phyloP scores from a whole-genome alignment of 2,329 filamentous ascomycete genomes.

The Calycina herbarum region DNA sequence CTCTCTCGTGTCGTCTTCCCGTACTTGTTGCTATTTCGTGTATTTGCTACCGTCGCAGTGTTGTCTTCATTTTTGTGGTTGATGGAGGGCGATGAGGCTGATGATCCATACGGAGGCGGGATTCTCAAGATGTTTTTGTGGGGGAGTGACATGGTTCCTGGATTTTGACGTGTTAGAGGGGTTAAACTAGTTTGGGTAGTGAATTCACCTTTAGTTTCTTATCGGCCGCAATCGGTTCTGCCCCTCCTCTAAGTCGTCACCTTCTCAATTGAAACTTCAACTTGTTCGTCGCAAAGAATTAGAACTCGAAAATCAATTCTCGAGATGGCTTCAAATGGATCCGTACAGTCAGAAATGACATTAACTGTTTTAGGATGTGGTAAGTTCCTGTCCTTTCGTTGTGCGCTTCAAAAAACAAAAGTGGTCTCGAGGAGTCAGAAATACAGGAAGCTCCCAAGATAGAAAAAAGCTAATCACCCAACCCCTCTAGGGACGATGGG shows the following conservation, averaged over 20 bases:
- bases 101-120: background rate
- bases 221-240: background rate
- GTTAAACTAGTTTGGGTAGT: background rate
- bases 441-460: background rate
- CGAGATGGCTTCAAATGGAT: slow-evolving; percentile 20
- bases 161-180: background rate
- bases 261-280: too few species aligned
- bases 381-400: slow-evolving; percentile 40
- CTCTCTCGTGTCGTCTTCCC: slow-evolving; percentile 10
- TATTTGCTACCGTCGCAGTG: background rate
- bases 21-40: slow-evolving; percentile 7
- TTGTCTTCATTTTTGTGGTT: background rate
- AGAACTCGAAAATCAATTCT: background rate
- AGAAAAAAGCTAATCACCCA: background rate
- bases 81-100: slow-evolving; percentile 2
- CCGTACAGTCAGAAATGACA: slow-evolving; percentile 53
- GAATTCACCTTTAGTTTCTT: background rate
- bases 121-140: background rate
- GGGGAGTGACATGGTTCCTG: background rate
- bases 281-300: background rate
- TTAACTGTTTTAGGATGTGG: slow-evolving; percentile 81
- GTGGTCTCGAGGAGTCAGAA: background rate
- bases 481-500: slow-evolving; percentile 70
- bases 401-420: slow-evolving; percentile 4
- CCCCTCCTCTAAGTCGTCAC: background rate